Evolutionary conservation across 352 stramenopile species (phyloP).

Genomic region (Poterioochromonas sp.): DNA sequence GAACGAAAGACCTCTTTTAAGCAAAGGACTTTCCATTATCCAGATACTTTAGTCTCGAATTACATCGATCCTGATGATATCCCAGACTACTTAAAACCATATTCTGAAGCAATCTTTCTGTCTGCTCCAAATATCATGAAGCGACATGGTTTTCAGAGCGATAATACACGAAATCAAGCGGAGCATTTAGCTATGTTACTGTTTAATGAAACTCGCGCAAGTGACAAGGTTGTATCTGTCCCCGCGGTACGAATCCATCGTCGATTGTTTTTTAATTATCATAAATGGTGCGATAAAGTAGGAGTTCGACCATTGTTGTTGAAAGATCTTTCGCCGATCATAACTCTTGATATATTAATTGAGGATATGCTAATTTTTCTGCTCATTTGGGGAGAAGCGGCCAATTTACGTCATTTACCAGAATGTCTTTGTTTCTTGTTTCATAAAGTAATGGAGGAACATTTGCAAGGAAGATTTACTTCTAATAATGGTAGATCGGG

Average conservation of each 20-base stretch:
- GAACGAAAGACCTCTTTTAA: neutral
- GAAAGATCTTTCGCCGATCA: neutral
- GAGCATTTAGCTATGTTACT: slow-evolving; percentile 92
- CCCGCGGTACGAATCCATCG: slow-evolving; percentile 34
- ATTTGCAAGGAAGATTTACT: slow-evolving; percentile 42
- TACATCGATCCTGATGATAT: slow-evolving; percentile 32
- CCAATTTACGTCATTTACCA: slow-evolving; percentile 91
- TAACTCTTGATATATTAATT: slow-evolving; percentile 41
- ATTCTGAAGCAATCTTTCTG: neutral
- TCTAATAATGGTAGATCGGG: slow-evolving; percentile 40
- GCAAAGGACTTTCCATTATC: slow-evolving; percentile 6
- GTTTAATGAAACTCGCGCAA: slow-evolving; percentile 65
- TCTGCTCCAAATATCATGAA: neutral
- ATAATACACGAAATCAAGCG: slow-evolving; percentile 86
- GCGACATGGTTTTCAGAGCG: slow-evolving; percentile 76
- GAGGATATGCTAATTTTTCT: slow-evolving; percentile 88
- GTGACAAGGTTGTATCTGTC: neutral
- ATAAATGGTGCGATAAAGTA: slow-evolving; percentile 82
- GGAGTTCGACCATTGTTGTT: slow-evolving; percentile 68
- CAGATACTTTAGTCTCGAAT: slow-evolving; percentile 5
- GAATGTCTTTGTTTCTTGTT: slow-evolving; percentile 97
- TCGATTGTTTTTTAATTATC: slow-evolving; percentile 59
- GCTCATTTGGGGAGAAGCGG: slow-evolving; percentile 95
- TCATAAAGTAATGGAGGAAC: slow-evolving; percentile 81
- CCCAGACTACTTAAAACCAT: neutral